Evolutionary conservation across 2,329 filamentous ascomycete genomes (phyloP), one percentile per base, ranked within the genome.

Genomic region (Eurotiales sp.): DNA sequence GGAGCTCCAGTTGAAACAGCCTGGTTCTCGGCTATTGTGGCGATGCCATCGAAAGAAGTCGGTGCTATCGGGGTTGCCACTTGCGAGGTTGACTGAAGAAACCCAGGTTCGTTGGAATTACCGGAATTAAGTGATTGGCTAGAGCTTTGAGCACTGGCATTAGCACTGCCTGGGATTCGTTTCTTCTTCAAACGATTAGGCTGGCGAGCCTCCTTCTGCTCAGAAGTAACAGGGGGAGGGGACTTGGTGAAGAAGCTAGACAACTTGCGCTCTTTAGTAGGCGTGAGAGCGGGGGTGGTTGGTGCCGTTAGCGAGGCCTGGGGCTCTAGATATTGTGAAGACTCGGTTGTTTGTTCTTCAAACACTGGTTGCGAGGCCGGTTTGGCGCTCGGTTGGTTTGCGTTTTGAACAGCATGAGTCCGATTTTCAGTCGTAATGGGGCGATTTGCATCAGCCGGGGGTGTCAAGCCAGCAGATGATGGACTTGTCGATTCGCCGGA

Each of bases 161-260:
- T 91, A 19, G 87, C 72, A 62, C 88, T 89, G 37, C 84, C 85
- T 0, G 88, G 85, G 50, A 87, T 75, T n/a, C 73, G 79, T 70
- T 89, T 96, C 76, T 97, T 97, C 68, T 86, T 87, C 46, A 99
- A 75, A 70, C 96, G 96, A 63, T 96, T 96, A 0, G 90, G 89
- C 64, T 86, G 86, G 41, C 88, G 82, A 8, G 63, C 64, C n/a
- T 74, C 69, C 60, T 80, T 84, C 56, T 85, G 85, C 32, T 75
- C 69, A 3, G 72, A 78, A 37, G 82, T 80, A 22, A 73, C 77
- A 0, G 79, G 78, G 1, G 86, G 83, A 2, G 87, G 85, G 57
- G 85, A 80, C 61, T 87, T 73, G 22, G 63, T 80, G 62, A 95
- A 87, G 32, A 95, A 73, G 61, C 75, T 82, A 46, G 86, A 78